These are phyloP conservation scores for Hymenotorrendiella dingleyae DNA, from an alignment of 2,329 filamentous ascomycete genomes.

Conservation along the genomic window DNA sequence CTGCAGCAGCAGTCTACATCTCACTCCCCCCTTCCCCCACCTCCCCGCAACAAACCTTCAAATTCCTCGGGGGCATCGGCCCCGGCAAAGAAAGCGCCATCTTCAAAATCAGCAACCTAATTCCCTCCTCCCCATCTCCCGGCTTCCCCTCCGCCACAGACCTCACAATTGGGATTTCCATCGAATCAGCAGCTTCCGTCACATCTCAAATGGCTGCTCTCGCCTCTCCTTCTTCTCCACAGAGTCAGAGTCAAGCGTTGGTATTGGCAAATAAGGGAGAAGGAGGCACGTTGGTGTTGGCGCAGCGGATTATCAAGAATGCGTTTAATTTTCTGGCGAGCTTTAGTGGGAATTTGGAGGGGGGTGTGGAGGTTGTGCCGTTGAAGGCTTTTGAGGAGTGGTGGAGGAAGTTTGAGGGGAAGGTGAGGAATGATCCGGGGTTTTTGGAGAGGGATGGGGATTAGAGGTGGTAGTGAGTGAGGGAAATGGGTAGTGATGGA, in stretches of 20 bases:
- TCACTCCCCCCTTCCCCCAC: constrained; percentile 48
- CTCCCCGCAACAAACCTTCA: constrained; percentile 47
- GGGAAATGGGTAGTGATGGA: too few relatives aligned
- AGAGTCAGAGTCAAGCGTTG: not conserved
- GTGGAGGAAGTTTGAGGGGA: constrained; percentile 94
- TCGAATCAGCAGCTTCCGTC: constrained; percentile 73
- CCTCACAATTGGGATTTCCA: constrained; percentile 74
- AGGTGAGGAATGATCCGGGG: constrained; percentile 75
- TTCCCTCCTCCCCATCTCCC: constrained; percentile 20
- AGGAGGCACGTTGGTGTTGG: constrained; percentile 66
- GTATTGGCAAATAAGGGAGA: constrained; percentile 4
- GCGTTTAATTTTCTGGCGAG: constrained; percentile 94
- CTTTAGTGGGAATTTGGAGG: constrained; percentile 63
- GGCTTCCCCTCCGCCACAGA: not conserved
- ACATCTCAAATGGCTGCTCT: constrained; percentile 61
- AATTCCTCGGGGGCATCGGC: constrained; percentile 82
- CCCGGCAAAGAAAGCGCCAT: constrained; percentile 88
- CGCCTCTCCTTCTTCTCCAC: constrained; percentile 34
- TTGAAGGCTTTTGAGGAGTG: constrained; percentile 92
- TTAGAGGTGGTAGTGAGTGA: constrained; percentile 29
- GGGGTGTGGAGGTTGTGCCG: constrained; percentile 80
- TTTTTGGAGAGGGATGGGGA: constrained; percentile 67
- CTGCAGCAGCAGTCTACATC: constrained; percentile 86
- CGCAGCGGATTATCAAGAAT: constrained; percentile 91
- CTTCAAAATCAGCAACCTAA: constrained; percentile 60